Conservation (phyloP, 2,329 filamentous ascomycete genomes). For the Tetracladium maxilliforme region DNA sequence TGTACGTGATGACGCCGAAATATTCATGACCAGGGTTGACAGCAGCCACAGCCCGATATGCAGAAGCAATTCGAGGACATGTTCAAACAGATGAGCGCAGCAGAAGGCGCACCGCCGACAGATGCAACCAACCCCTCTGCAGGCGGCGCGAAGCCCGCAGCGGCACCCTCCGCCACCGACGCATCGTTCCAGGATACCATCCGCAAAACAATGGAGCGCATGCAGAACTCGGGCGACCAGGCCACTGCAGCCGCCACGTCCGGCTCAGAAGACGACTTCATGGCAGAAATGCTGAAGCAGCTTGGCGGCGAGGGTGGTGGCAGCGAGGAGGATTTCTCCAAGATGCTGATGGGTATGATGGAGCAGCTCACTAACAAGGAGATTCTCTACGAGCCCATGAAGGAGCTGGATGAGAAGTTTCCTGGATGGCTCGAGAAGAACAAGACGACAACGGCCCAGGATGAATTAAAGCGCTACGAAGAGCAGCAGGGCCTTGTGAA, state of each 20-base stretch:
- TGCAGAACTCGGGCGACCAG: constrained; percentile 78
- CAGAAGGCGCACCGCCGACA: constrained; percentile 14
- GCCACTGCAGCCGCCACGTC: constrained; percentile 64
- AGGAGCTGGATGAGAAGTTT: constrained; percentile 87
- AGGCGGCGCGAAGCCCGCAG: constrained; percentile 10
- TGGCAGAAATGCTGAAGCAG: constrained; percentile 86
- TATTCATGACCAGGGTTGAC: no score
- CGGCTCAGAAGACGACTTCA: constrained; percentile 61
- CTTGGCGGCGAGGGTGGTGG: constrained; percentile 46
- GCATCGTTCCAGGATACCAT: constrained; percentile 86
- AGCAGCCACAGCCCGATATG: constrained; percentile 43
- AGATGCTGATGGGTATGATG: constrained; percentile 97
- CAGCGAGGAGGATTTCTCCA: constrained; percentile 75
- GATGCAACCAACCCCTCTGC: constrained; percentile 9
- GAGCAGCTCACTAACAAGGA: constrained; percentile 97
- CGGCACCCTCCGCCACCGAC: constrained; percentile 29
- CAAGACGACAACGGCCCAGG: constrained; percentile 43
- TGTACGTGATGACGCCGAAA: constrained; percentile 19
- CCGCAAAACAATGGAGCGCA: constrained; percentile 84
- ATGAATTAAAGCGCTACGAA: constrained; percentile 68
- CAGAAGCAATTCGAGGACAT: constrained; percentile 66
- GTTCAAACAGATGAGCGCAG: constrained; percentile 55
- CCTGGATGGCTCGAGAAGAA: constrained; percentile 80
- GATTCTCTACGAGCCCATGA: constrained; percentile 97
- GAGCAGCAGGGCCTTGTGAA: constrained; percentile 65